Evolutionary conservation across 139 green algal genomes (phyloP), one percentile per base, ranked within the genome.

Genomic region (Coelastrella sp.): DNA sequence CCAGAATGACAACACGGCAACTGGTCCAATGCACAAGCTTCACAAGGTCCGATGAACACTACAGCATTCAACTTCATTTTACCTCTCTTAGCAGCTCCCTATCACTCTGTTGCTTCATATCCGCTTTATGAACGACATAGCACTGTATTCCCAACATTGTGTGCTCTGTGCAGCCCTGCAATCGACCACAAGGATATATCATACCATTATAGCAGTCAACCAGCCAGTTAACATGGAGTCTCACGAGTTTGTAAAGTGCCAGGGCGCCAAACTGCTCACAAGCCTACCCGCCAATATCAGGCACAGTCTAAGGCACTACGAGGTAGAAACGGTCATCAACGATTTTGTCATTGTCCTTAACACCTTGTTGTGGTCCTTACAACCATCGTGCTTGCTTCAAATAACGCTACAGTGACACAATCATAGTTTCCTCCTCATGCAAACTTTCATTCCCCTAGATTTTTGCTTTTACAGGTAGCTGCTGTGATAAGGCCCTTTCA

Each of bases 221-320:
- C 19, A 23, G 57, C 19, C 13, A 66, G 27, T 34, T 15, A 40
- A 17, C 27, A 69, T 64, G 53, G 62, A 38, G 5, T n/a, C 5
- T 40, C 62, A 69, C 11, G 72, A 80, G 48, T 80, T 80, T 53
- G 59, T 66, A 7, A 80, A 40, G 17, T 41, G 72, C 19, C 72
- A 80, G 25, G 72, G 72, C 15, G 48, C 34, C 72, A 64, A 66
- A 53, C 48, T 80, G 72, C 48, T 80, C 30, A 66, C 72, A 8
- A 67, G 72, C 48, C 35, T 80, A 13, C 72, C 72, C 38, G 72
- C 72, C 30, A 25, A 13, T 45, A 48, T 66, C 27, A 51, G 72
- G 27, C 50, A 62, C 27, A 80, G 30, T 27, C 15, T 80, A 5
- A 38, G 48, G 19, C 72, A 80, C 27, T 80, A 66, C 45, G 72